phyloP scores from a whole-genome alignment of 306 rosid genomes.

The Argentina anserina region DNA sequence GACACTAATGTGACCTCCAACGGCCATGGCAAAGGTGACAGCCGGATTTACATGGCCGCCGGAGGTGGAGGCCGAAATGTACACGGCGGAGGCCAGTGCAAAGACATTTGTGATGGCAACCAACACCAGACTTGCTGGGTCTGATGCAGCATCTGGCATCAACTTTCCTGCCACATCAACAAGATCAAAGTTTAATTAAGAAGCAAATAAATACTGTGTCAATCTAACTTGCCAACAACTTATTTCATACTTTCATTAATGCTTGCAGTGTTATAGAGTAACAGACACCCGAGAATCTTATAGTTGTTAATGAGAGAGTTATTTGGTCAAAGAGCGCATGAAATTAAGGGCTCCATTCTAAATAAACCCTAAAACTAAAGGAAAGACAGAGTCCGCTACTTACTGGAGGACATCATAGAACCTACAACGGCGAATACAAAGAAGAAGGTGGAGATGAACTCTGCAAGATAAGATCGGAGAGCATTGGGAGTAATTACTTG shows the following conservation, averaged over 20 bases:
- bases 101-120: conserved; percentile 54
- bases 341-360: neutral
- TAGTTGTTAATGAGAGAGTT: neutral
- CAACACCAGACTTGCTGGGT: conserved; percentile 52
- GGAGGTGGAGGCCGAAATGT: conserved; percentile 50
- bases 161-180: conserved; percentile 48
- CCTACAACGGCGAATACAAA: conserved; percentile 61
- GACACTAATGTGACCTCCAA: conserved; percentile 74
- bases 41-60: conserved; percentile 94
- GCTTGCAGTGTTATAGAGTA: neutral
- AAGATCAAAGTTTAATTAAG: neutral
- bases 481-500: conserved; percentile 57
- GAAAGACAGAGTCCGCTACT: conserved; percentile 15
- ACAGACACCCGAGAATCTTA: neutral
- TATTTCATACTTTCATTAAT: neutral
- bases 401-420: conserved; percentile 73
- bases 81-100: conserved; percentile 53
- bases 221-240: neutral
- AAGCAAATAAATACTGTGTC: neutral
- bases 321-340: neutral
- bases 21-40: conserved; percentile 71
- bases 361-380: neutral
- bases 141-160: conserved; percentile 56
- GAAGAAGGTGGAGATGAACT: conserved; percentile 88
- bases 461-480: conserved; percentile 70